A percentile compares a stretch with the other conserved stretches of the same genome.
Conservation (phyloP, 2,329 filamentous ascomycete species). For the Drechslerella coelobrocha region DNA sequence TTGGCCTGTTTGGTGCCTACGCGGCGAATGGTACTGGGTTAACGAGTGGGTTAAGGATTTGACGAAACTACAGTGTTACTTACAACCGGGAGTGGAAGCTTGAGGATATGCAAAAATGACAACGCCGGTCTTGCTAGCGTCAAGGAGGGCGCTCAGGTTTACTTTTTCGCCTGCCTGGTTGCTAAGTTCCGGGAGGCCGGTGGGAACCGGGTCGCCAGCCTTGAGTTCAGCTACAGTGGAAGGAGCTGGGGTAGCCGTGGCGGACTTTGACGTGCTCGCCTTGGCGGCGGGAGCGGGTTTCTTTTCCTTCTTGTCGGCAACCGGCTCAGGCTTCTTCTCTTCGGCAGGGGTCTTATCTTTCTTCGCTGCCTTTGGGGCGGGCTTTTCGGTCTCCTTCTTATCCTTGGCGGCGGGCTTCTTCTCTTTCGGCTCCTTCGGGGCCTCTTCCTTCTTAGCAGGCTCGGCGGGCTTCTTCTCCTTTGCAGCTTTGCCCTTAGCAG, state of each 20-base stretch:
- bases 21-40: constrained; percentile 12
- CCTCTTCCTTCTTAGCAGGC: constrained; percentile 56
- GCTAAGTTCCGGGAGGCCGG: constrained; percentile 68
- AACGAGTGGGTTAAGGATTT: constrained; percentile 16
- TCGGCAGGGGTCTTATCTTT: constrained; percentile 58
- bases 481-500: constrained; percentile 14
- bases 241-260: constrained; percentile 40
- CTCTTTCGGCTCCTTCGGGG: constrained; percentile 58
- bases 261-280: constrained; percentile 44
- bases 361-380: constrained; percentile 17
- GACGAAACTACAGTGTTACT: constrained; percentile 59
- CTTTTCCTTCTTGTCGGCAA: constrained; percentile 53
- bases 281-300: constrained; percentile 49
- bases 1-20: constrained; percentile 93
- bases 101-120: constrained; percentile 90
- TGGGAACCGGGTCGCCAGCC: constrained; percentile 53
- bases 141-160: constrained; percentile 78
- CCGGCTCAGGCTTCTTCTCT: constrained; percentile 61
- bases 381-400: constrained; percentile 24
- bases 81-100: constrained; percentile 93
- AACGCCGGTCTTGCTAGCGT: constrained; percentile 82
- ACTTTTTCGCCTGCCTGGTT: constrained; percentile 83
- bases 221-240: constrained; percentile 37
- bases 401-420: constrained; percentile 44
- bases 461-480: constrained; percentile 1